Conservation (phyloP, 1,284 basidiomycete genomes). For the Agroathelia rolfsii region DNA sequence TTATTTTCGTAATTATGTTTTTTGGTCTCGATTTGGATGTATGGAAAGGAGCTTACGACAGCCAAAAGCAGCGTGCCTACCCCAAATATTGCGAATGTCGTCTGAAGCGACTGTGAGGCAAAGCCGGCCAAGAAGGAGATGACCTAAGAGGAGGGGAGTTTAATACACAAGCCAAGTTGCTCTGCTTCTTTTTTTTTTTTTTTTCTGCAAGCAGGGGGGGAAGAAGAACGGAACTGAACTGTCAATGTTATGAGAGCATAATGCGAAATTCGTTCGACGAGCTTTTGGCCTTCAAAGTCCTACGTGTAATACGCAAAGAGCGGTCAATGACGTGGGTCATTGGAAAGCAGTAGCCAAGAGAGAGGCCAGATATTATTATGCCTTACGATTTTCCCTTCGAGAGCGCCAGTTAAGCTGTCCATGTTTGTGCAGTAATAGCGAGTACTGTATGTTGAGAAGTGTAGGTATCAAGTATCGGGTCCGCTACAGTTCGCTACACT, state of each 20-base stretch:
- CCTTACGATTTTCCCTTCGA: constrained; percentile 12
- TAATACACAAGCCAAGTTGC: constrained; percentile 20
- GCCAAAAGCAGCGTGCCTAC: constrained; percentile 33
- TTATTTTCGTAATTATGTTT: constrained; percentile 3
- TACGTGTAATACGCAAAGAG: constrained; percentile 17
- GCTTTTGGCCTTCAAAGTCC: constrained; percentile 69
- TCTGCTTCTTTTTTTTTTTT: too few species aligned
- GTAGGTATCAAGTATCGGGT: too few species aligned
- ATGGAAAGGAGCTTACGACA: constrained; percentile 33
- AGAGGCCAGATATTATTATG: too few species aligned
- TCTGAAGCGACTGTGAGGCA: constrained; percentile 44
- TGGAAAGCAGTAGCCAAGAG: neutral
- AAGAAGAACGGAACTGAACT: neutral
- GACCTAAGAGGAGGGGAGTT: constrained; percentile 27
- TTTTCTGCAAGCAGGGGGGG: constrained; percentile 20
- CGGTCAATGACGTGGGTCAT: neutral
- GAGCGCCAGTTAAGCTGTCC: too few species aligned
- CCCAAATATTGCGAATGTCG: constrained; percentile 48
- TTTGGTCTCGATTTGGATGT: neutral
- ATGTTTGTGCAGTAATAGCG: too few species aligned
- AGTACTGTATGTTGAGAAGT: too few species aligned
- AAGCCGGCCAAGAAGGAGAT: constrained; percentile 57
- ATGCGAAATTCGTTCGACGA: constrained; percentile 45
- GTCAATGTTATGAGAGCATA: constrained; percentile 19
- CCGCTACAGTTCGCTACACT: too few species aligned